These are phyloP conservation scores for Podospora conica DNA, from an alignment of 495 filamentous ascomycete species.

Conservation along the genomic window DNA sequence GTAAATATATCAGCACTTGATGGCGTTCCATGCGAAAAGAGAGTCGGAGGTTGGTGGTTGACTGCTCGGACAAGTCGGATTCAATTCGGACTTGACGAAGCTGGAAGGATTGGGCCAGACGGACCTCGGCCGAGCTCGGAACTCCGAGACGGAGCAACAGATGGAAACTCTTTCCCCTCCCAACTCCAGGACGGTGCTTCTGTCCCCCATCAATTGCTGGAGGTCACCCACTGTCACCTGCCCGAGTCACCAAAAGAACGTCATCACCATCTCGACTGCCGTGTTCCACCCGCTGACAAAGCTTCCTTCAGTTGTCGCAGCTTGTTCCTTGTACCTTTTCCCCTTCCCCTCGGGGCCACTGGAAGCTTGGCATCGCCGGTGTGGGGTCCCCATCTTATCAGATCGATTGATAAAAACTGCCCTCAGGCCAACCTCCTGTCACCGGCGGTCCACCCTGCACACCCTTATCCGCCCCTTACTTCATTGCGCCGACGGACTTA, in stretches of 20 bases:
- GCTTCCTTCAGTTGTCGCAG: neutral
- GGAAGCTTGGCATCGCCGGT: neutral
- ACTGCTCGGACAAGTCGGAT: neutral
- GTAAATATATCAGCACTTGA: neutral
- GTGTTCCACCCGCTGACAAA: neutral
- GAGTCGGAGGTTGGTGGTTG: neutral
- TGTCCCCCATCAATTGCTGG: neutral
- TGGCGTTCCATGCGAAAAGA: neutral
- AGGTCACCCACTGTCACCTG: neutral
- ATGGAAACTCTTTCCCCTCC: neutral
- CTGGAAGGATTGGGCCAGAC: neutral
- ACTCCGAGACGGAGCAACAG: neutral
- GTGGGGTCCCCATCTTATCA: conserved; percentile 14
- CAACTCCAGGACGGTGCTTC: neutral
- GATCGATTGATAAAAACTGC: conserved; percentile 26
- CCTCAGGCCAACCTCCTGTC: neutral
- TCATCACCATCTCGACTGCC: neutral
- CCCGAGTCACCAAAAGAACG: neutral
- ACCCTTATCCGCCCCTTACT: neutral
- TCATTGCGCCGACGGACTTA: neutral
- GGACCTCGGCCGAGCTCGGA: neutral
- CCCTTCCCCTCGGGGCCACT: neutral
- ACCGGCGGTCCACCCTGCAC: neutral
- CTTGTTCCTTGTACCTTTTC: neutral
- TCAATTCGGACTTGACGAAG: neutral